Evolutionary conservation across 1,284 basidiomycete genomes (phyloP).

Genomic region (Kwoniella shivajii): DNA sequence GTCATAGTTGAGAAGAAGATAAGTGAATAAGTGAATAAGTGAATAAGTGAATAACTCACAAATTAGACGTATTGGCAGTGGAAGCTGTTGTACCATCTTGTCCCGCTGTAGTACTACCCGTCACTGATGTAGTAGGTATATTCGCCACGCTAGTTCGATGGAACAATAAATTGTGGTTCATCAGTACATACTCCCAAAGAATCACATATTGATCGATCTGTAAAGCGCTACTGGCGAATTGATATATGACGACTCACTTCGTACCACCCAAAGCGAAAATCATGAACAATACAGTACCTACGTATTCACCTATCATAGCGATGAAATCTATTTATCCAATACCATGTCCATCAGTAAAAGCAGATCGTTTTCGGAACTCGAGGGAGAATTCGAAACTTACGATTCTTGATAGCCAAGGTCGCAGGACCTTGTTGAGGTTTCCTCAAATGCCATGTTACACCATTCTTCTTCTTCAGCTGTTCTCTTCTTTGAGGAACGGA

Average conservation of each 20-base stretch:
- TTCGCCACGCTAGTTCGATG: conserved; percentile 46
- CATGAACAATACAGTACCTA: conserved; percentile 57
- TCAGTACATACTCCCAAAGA: conserved; percentile 52
- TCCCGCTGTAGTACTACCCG: conserved; percentile 35
- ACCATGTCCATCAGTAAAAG: not conserved
- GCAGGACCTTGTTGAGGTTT: conserved; percentile 30
- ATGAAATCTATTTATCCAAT: conserved; percentile 39
- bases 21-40: not conserved
- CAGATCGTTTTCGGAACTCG: not conserved
- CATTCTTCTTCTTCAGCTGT: conserved; percentile 11
- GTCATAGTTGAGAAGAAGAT: no score
- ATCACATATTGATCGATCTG: conserved; percentile 53
- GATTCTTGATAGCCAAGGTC: conserved; percentile 40
- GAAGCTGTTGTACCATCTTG: conserved; percentile 34
- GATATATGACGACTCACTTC: conserved; percentile 33
- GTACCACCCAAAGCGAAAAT: conserved; percentile 54
- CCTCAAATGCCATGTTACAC: conserved; percentile 28
- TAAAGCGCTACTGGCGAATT: not conserved
- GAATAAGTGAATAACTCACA: conserved; percentile 21
- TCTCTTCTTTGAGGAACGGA: conserved; percentile 6
- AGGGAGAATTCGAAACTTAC: conserved; percentile 18
- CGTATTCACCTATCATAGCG: conserved; percentile 57
- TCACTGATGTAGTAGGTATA: conserved; percentile 46
- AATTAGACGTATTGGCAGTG: conserved; percentile 45
- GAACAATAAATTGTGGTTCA: not conserved